Evolutionary conservation across 225 moss, liverwort and hornwort genomes (phyloP).

Genomic region (Antitrichia curtipendula): DNA sequence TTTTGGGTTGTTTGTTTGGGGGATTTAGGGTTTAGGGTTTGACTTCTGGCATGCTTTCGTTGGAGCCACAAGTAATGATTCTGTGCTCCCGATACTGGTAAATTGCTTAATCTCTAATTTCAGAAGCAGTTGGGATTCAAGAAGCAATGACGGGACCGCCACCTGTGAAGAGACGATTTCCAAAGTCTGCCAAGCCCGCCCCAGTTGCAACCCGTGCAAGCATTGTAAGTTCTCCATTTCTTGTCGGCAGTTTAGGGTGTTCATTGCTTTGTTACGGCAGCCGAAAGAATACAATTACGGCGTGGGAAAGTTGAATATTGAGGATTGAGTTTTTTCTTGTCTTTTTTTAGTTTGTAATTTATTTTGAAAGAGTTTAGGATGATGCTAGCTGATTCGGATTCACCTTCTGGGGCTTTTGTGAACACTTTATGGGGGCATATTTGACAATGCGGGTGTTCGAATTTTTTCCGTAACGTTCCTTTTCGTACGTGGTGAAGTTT

Average conservation of each 20-base stretch:
- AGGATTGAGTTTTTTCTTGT: background rate
- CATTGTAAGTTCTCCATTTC: conserved; percentile 5
- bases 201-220: conserved; percentile 28
- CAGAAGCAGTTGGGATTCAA: background rate
- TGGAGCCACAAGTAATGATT: too few relatives aligned
- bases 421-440: background rate
- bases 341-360: background rate
- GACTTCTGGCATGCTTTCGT: too few relatives aligned
- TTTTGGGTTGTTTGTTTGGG: too few relatives aligned
- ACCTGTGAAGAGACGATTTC: conserved; percentile 22
- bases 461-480: background rate
- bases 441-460: background rate
- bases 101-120: too few relatives aligned
- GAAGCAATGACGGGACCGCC: conserved; percentile 14
- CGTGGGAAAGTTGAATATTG: background rate
- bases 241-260: background rate
- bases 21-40: too few relatives aligned
- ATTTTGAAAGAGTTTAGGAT: background rate
- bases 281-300: background rate
- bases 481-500: background rate
- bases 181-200: conserved; percentile 19
- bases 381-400: background rate
- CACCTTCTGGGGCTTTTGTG: background rate
- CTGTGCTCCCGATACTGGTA: too few relatives aligned
- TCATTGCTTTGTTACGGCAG: background rate